Conservation (phyloP, 2,329 filamentous ascomycete genomes). For the Onygena corvina region DNA sequence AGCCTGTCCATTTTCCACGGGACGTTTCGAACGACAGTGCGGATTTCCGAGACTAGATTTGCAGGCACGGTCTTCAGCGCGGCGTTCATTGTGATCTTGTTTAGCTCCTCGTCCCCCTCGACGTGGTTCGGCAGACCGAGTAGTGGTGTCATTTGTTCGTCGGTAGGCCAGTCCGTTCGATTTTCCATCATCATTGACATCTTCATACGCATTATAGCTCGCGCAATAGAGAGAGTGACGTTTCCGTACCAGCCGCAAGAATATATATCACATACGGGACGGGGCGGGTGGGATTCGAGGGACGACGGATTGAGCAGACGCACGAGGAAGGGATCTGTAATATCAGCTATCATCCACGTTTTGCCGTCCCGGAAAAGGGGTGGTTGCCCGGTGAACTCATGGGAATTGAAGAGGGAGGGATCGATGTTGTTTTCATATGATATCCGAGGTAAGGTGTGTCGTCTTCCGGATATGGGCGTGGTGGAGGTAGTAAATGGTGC, state of each 20-base stretch:
- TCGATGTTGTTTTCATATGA: slow-evolving; percentile 11
- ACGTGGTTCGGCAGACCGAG: slow-evolving; percentile 30
- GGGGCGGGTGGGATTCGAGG: slow-evolving; percentile 40
- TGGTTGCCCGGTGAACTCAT: slow-evolving; percentile 69
- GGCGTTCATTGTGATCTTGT: slow-evolving; percentile 17
- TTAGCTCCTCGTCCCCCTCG: slow-evolving; percentile 14
- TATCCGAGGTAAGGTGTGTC: slow-evolving; percentile 19
- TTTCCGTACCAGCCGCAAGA: slow-evolving; percentile 75
- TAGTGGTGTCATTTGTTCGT: slow-evolving; percentile 28
- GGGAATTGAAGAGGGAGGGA: slow-evolving; percentile 27
- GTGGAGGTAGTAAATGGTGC: slow-evolving; percentile 10
- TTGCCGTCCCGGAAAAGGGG: slow-evolving; percentile 66
- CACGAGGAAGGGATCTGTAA: slow-evolving; percentile 64
- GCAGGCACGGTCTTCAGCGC: slow-evolving; percentile 18
- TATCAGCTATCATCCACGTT: slow-evolving; percentile 89
- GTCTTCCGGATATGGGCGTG: slow-evolving; percentile 18
- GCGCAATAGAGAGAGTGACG: slow-evolving; percentile 70
- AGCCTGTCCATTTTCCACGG: slow-evolving; percentile 12
- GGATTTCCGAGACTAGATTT: slow-evolving; percentile 28
- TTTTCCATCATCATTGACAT: slow-evolving; percentile 51
- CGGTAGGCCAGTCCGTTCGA: slow-evolving; percentile 18
- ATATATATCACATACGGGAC: slow-evolving; percentile 46
- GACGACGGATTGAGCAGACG: slow-evolving; percentile 53
- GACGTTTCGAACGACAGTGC: slow-evolving; percentile 25
- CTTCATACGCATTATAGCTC: slow-evolving; percentile 79